Base-by-base conservation (phyloP, 2,329 filamentous ascomycete species). In the Cercospora nicotianae region DNA sequence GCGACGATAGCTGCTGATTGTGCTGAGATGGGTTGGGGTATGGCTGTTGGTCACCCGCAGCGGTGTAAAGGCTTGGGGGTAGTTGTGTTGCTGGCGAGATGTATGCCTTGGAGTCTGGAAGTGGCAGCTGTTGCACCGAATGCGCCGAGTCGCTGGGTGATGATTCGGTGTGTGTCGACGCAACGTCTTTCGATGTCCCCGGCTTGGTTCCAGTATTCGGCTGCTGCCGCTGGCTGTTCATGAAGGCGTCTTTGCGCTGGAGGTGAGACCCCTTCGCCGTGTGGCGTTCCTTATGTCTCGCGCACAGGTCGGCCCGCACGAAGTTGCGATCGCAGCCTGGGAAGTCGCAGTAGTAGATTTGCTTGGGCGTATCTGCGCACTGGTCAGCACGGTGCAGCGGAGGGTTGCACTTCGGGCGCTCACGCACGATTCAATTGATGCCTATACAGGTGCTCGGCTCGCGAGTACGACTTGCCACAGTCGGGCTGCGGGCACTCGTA, bases 381-480 rank as follows among this genome's bases (percentile, higher is more conserved):
- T 33, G n/a, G 65, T 71, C 62, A 73, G 66, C 51, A 42, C 33
- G 61, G 31, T 39, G 53, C 26, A 57, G 42, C 20, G 26, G 45
- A 45, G 59, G 65, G 16, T 57, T 31, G 23, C 33, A 42, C 36
- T 58, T 65, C 18, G 33, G 53, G 62, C 58, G 36, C 57, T 20
- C 2, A 83, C 89, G 79, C 84, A 93, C 91, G 95, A 78, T 99
- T 99, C 73, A 98, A 82, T 81, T 98, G 94, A 81, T 98, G 94
- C 57, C 95, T 89, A 81, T 97, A 97, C 83, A 99, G 84, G 83
- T 99, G 95, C 81, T 98, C 95, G 8, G 95, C 94, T 77, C 95
- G 88, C 28, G 94, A 97, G 79, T 99, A 99, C 78, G 91, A 96
- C 84, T 97, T 99, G 48, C 93, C 94, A 76, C 95, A 99, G 45